phyloP scores from a whole-genome alignment of 352 stramenopile species.

The Plasmopara viticola region DNA sequence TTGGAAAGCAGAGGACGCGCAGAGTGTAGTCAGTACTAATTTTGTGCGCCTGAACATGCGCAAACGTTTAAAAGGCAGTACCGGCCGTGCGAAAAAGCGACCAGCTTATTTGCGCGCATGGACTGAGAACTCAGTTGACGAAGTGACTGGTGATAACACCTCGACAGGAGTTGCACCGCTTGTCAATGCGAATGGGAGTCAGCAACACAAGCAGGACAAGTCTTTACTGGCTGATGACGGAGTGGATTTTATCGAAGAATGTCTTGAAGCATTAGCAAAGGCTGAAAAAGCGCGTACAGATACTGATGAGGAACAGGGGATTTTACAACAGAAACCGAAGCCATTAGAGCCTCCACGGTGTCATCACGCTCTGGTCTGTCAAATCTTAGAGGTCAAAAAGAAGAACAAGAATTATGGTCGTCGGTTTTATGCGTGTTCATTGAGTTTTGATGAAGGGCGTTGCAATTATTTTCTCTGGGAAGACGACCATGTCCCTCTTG shows the following conservation, averaged over 20 bases:
- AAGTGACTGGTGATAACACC: slow-evolving; percentile 12
- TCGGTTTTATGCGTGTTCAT: slow-evolving; percentile 64
- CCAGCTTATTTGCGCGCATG: slow-evolving; percentile 56
- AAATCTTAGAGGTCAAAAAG: slow-evolving; percentile 74
- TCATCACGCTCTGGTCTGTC: slow-evolving; percentile 53
- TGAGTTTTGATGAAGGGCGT: slow-evolving; percentile 67
- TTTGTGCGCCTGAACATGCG: slow-evolving; percentile 79
- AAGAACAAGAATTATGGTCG: slow-evolving; percentile 78
- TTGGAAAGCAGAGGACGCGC: slow-evolving; percentile 54
- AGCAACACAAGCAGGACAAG: slow-evolving; percentile 25
- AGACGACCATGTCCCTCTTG: slow-evolving; percentile 66
- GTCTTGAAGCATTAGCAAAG: slow-evolving; percentile 47
- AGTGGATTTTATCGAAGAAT: slow-evolving; percentile 78
- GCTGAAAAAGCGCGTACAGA: slow-evolving; percentile 21
- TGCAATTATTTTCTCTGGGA: slow-evolving; percentile 84
- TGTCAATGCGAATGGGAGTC: slow-evolving; percentile 22
- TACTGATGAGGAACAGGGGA: slow-evolving; percentile 3
- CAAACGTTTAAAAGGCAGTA: slow-evolving; percentile 63
- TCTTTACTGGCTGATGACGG: slow-evolving; percentile 37
- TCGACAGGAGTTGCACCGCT: slow-evolving; percentile 9
- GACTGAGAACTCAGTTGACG: slow-evolving; percentile 19
- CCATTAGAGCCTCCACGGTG: slow-evolving; percentile 42
- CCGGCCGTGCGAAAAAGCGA: slow-evolving; percentile 56
- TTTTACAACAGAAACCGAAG: slow-evolving; percentile 5
- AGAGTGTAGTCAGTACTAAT: slow-evolving; percentile 59